These are phyloP conservation scores for Rhododendron williamsianum DNA, from an alignment of 148 eudicot species.

Conservation along the genomic window DNA sequence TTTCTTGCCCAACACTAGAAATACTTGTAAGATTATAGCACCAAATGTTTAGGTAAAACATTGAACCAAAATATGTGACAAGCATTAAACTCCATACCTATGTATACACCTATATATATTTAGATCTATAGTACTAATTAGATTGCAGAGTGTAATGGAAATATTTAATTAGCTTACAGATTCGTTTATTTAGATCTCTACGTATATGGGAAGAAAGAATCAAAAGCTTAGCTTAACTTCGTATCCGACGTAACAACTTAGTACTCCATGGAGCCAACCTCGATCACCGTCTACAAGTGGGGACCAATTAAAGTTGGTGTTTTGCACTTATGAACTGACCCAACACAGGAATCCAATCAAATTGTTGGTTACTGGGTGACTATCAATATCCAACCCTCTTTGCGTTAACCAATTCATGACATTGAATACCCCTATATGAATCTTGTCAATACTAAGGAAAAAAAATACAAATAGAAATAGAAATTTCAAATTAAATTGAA, in stretches of 20 bases:
- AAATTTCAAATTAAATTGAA: not conserved
- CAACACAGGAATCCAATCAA: not conserved
- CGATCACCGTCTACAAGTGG: not conserved
- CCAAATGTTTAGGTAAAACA: not conserved
- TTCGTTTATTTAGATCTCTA: not conserved
- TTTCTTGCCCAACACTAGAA: not conserved
- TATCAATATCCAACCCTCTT: not conserved
- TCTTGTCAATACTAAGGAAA: not conserved
- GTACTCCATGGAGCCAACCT: not conserved
- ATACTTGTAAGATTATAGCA: not conserved
- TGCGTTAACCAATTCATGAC: not conserved
- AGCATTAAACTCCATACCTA: not conserved
- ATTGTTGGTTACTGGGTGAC: not conserved
- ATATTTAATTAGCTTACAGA: not conserved
- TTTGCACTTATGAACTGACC: not conserved
- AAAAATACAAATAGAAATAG: not conserved
- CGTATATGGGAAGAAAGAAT: not conserved
- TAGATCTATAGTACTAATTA: not conserved
- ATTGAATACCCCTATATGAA: not conserved
- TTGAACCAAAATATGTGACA: not conserved
- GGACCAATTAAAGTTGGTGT: not conserved
- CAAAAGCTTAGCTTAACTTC: not conserved
- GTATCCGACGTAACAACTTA: not conserved
- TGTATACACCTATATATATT: not conserved
- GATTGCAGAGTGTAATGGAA: not conserved